A percentile compares a stretch with the other conserved stretches of the same genome.
phyloP scores from a whole-genome alignment of 2,329 filamentous ascomycete species.

The Gyromitra esculenta region DNA sequence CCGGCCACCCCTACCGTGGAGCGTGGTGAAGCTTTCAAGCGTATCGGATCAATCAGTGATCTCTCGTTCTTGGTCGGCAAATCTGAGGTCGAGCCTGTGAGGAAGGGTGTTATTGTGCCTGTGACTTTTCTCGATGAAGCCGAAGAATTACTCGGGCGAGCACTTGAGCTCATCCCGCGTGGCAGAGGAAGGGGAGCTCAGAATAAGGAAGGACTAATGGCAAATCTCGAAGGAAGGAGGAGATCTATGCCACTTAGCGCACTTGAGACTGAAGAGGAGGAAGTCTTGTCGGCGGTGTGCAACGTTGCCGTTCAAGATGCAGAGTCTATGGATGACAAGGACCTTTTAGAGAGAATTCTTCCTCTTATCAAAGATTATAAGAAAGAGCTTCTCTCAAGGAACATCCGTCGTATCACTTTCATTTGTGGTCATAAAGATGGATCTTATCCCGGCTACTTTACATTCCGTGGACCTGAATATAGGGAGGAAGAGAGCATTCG shows the following conservation, averaged over 20 bases:
- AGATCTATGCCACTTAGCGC: conserved; percentile 64
- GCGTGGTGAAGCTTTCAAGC: conserved; percentile 74
- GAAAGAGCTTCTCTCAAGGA: conserved; percentile 81
- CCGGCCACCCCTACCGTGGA: conserved; percentile 76
- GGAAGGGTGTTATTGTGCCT: conserved; percentile 94
- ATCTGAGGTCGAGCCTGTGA: conserved; percentile 77
- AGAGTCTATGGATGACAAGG: conserved; percentile 82
- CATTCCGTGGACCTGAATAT: conserved; percentile 92
- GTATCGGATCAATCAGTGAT: conserved; percentile 94
- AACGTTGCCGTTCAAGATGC: conserved; percentile 92
- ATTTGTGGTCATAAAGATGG: conserved; percentile 95
- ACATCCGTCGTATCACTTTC: conserved; percentile 90
- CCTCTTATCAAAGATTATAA: conserved; percentile 81
- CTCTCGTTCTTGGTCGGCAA: conserved; percentile 86
- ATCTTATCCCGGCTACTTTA: conserved; percentile 96
- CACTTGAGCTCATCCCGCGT: conserved; percentile 81
- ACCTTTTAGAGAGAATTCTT: conserved; percentile 79
- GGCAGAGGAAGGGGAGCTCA: conserved; percentile 66
- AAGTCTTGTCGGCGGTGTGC: conserved; percentile 88
- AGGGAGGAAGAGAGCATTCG: conserved; percentile 94
- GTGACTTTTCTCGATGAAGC: conserved; percentile 93
- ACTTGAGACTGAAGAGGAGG: conserved; percentile 65
- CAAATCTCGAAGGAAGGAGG: conserved; percentile 79
- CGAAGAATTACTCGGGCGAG: conserved; percentile 84
- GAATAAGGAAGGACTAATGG: conserved; percentile 69